phyloP scores from a whole-genome alignment of 2,329 filamentous ascomycete genomes.

The Ascochyta fabae region DNA sequence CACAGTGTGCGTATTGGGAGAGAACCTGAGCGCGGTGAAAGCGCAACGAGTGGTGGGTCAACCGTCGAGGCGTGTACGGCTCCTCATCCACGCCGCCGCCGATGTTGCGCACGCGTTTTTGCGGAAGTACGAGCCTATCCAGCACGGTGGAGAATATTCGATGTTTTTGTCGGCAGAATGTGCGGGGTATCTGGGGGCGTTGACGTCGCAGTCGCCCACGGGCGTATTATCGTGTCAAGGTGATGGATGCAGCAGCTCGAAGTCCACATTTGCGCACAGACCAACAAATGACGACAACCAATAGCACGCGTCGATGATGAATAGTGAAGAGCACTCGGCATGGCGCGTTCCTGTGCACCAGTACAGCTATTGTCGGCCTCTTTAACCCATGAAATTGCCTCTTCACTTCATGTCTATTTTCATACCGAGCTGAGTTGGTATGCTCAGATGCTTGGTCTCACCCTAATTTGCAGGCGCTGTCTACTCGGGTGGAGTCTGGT shows the following conservation, averaged over 20 bases:
- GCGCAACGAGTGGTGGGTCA: conserved; percentile 25
- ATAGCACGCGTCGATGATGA: conserved; percentile 4
- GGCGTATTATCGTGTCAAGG: conserved; percentile 17
- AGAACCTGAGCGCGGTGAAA: conserved; percentile 14
- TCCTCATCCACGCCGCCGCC: conserved; percentile 32
- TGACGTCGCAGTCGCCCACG: conserved; percentile 19
- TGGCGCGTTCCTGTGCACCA: no score
- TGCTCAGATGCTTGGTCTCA: background rate
- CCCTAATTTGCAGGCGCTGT: background rate
- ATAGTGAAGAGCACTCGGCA: background rate
- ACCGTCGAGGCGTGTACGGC: conserved; percentile 21
- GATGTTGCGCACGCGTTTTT: conserved; percentile 1
- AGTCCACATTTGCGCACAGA: background rate
- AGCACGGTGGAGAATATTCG: background rate
- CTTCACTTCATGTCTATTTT: no score
- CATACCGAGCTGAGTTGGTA: background rate
- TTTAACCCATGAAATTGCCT: no score
- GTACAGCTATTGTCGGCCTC: no score
- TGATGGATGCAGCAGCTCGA: conserved; percentile 14
- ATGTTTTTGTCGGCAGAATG: background rate
- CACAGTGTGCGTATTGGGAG: background rate
- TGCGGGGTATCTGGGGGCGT: background rate
- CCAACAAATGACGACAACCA: background rate
- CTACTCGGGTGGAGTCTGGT: background rate
- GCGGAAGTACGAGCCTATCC: background rate